Evolutionary conservation across 768 basidiomycete genomes (phyloP).

Genomic region (Mycena filopes): DNA sequence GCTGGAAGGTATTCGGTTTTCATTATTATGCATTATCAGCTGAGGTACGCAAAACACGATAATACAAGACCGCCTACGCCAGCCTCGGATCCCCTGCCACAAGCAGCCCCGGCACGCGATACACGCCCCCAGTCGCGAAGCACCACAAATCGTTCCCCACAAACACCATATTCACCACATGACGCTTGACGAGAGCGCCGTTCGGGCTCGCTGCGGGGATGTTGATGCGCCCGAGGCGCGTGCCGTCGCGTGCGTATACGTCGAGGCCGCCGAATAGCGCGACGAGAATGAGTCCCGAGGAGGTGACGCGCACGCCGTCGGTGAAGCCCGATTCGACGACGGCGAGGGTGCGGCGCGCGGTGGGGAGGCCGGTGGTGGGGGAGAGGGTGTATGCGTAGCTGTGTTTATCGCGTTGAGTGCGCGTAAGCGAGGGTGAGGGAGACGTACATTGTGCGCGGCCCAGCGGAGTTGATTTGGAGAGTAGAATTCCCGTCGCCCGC

Average conservation of each 20-base stretch:
- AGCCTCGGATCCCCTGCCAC: conserved; percentile 13
- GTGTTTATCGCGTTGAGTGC: neutral
- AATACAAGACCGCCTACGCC: too few species aligned
- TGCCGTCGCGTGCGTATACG: conserved; percentile 19
- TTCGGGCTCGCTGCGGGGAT: conserved; percentile 21
- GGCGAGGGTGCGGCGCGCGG: conserved; percentile 14
- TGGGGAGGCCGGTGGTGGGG: conserved; percentile 13
- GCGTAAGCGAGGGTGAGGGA: neutral
- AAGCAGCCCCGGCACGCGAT: conserved; percentile 11
- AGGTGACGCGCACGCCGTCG: conserved; percentile 17
- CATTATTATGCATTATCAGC: too few species aligned
- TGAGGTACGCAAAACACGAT: too few species aligned
- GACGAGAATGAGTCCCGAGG: conserved; percentile 16
- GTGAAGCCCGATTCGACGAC: conserved; percentile 11
- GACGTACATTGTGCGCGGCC: conserved; percentile 19
- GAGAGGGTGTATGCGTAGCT: conserved; percentile 23
- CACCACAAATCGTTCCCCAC: conserved; percentile 16
- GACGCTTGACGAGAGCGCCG: conserved; percentile 12
- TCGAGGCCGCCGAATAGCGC: conserved; percentile 21
- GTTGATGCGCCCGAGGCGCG: conserved; percentile 18
- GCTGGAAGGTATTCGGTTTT: too few species aligned
- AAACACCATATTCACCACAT: conserved; percentile 22
- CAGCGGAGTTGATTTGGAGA: conserved; percentile 11
- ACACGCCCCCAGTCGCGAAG: conserved; percentile 18
- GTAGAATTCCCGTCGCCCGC: conserved; percentile 1